phyloP scores from a whole-genome alignment of 139 green algal genomes.

The Chlorella sp. region DNA sequence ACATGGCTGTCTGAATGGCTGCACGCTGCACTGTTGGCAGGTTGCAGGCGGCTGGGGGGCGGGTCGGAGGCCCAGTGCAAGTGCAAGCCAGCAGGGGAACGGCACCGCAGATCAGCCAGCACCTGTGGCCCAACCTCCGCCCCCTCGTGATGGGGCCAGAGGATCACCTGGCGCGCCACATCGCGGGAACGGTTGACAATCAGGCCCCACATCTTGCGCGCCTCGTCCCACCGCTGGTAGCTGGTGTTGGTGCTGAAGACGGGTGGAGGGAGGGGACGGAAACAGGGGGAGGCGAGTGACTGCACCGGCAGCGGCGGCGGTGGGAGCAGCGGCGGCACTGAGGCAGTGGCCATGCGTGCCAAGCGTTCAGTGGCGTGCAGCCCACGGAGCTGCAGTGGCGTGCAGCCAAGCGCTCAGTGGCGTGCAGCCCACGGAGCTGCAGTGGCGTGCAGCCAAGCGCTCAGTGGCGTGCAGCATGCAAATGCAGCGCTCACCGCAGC shows the following conservation, averaged over 20 bases:
- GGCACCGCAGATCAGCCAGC: not conserved
- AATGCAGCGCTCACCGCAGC: conserved; percentile 2
- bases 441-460: too few relatives aligned
- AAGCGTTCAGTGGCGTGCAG: too few relatives aligned
- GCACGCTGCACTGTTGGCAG: not conserved
- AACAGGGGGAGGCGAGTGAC: too few relatives aligned
- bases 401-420: too few relatives aligned
- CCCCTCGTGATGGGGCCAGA: too few relatives aligned
- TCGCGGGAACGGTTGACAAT: conserved; percentile 45
- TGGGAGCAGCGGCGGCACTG: not conserved
- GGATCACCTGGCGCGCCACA: conserved; percentile 33
- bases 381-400: too few relatives aligned
- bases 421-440: too few relatives aligned
- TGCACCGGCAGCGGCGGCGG: too few relatives aligned
- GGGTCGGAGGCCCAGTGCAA: not conserved
- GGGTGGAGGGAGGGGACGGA: not conserved
- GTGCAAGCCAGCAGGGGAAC: not conserved
- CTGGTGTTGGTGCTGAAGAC: conserved; percentile 51
- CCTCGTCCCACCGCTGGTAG: conserved; percentile 59
- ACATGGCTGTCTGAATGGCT: too few relatives aligned
- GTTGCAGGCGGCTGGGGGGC: not conserved
- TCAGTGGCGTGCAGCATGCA: too few relatives aligned
- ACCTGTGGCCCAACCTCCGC: too few relatives aligned
- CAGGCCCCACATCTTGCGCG: conserved; percentile 47
- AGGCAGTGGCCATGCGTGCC: not conserved